Evolutionary conservation across 768 basidiomycete genomes (phyloP), one percentile per base, ranked within the genome.

Genomic region (Suillus americanus): DNA sequence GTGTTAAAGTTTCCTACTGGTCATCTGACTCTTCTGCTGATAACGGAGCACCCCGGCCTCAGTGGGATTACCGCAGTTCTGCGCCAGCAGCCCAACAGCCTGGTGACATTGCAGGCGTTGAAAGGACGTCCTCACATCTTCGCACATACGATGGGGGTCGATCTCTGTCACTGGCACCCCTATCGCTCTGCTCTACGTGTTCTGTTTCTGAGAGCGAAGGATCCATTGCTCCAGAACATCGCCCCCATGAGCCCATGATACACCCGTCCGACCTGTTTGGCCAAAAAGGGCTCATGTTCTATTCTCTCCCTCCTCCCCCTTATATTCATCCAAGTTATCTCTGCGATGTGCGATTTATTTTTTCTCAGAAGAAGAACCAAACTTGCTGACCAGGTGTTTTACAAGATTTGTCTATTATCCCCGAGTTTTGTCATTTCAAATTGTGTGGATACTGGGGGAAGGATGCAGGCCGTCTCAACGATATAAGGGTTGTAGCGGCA

Each of bases 161-260:
- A 28, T 9, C 16, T 53, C 30, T 16, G 50, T 51, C 50, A 30
- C 28, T 6, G 28, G 28, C 16, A 30, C 14, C 16, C 25, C 28
- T 53, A 20, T 18, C 51, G 8, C 8, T 2, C 8, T 59, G 37
- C 7, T 59, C 56, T 41, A 60, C 57, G 14, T 30, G 50, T 30
- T 30, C 51, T 30, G 10, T 20, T 53, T 30, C 28, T 48, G 70
- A 70, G 16, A 82, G 79, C 62, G 76, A 75, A 59, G 81, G 81
- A 30, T 83, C 82, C 30, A 77, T 81, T 65, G 85, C 85, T 13
- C 84, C 84, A 2, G 79, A 77, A 43, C 79, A 80, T 23, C 69
- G 74, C 54, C 69, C 83, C 16, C 66, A 75, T 9, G 80, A 82
- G 53, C 80, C 80, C 35, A 76, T 83, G 61, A 79, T 80, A 40